These are phyloP conservation scores for Phytomonas francai DNA, from an alignment of 208 protist genomes.

Conservation along the genomic window DNA sequence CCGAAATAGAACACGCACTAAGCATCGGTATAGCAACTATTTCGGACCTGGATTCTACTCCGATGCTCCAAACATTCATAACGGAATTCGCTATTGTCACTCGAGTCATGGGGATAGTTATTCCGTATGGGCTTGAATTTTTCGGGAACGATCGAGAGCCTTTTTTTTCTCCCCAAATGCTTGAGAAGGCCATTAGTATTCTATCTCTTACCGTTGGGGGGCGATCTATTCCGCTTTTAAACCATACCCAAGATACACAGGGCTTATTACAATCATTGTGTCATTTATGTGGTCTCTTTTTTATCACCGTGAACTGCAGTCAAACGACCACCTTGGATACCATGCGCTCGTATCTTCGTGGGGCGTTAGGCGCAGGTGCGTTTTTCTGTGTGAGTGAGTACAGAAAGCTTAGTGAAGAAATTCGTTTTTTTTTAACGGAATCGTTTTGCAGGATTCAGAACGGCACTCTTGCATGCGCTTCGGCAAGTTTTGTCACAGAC, in stretches of 20 bases:
- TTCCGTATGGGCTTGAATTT: conserved; percentile 78
- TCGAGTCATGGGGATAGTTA: conserved; percentile 40
- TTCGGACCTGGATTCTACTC: conserved; percentile 54
- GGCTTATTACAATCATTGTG: background rate
- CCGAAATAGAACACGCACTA: conserved; percentile 40
- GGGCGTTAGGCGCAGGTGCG: conserved; percentile 47
- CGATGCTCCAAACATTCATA: conserved; percentile 70
- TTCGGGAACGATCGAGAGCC: conserved; percentile 46
- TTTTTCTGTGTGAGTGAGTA: conserved; percentile 55
- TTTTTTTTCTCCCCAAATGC: conserved; percentile 30
- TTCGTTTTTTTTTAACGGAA: conserved; percentile 14
- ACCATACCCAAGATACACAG: background rate
- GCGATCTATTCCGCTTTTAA: background rate
- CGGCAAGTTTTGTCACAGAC: conserved; percentile 9
- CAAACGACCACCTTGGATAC: conserved; percentile 22
- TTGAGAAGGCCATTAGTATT: conserved; percentile 16
- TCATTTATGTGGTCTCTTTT: conserved; percentile 48
- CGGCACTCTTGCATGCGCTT: background rate
- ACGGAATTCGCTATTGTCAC: conserved; percentile 38
- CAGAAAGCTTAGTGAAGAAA: conserved; percentile 4
- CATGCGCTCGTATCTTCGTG: conserved; percentile 38
- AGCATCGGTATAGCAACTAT: conserved; percentile 35
- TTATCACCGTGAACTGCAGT: conserved; percentile 47
- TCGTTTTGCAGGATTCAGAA: conserved; percentile 9
- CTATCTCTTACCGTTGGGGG: conserved; percentile 9